Conservation (phyloP, 306 rosid genomes). For the Medicago ruthenica region DNA sequence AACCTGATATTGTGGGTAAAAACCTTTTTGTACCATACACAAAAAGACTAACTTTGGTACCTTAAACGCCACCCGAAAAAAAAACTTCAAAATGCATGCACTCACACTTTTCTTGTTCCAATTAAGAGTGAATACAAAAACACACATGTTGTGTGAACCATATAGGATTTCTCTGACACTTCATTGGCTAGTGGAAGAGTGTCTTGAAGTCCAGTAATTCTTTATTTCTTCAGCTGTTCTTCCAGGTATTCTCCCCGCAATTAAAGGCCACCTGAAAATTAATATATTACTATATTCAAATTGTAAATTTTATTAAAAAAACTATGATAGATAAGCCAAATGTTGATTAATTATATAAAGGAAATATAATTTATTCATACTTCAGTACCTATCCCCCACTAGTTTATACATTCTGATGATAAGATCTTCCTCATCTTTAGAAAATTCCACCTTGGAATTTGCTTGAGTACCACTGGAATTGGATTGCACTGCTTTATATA, state of each 20-base stretch:
- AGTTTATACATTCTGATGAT: conserved; percentile 81
- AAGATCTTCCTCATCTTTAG: conserved; percentile 87
- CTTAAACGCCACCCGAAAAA: too few species aligned
- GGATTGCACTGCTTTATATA: conserved; percentile 47
- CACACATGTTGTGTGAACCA: too few species aligned
- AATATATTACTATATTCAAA: neutral
- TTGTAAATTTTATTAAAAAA: neutral
- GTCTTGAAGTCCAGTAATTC: conserved; percentile 80
- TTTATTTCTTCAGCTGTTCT: conserved; percentile 93
- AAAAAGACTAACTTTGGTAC: too few species aligned
- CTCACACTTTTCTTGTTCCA: too few species aligned
- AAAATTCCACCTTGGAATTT: conserved; percentile 64
- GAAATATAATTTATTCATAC: neutral
- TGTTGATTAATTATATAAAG: neutral
- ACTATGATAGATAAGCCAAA: neutral
- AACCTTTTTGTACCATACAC: too few species aligned
- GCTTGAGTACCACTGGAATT: conserved; percentile 16
- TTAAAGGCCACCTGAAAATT: conserved; percentile 70
- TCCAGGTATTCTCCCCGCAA: conserved; percentile 97
- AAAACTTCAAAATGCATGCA: too few species aligned
- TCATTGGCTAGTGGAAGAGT: conserved; percentile 52
- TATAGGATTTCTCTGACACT: neutral
- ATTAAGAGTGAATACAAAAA: too few species aligned
- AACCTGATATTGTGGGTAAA: too few species aligned
- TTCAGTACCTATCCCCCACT: conserved; percentile 66